A percentile compares a stretch with the other conserved stretches of the same genome.
Conservation (phyloP, 805 yeast genomes). For the Saccharomycopsis olivae region DNA sequence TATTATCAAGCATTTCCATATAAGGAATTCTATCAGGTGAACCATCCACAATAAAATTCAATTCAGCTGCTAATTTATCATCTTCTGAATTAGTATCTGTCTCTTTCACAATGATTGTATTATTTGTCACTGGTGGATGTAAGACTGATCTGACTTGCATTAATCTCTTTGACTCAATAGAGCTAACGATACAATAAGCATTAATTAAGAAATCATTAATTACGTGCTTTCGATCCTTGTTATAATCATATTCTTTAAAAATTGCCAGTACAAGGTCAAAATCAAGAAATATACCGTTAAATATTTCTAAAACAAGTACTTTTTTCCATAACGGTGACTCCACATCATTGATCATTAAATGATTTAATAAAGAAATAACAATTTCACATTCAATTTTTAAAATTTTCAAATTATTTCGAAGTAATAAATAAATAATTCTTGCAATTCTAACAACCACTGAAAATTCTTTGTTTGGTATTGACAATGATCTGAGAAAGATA, state of each 20-base stretch:
- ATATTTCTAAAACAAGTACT: slow-evolving; percentile 63
- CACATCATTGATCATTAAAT: slow-evolving; percentile 49
- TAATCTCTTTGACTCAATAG: slow-evolving; percentile 23
- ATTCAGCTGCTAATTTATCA: neutral
- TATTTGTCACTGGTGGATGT: slow-evolving; percentile 22
- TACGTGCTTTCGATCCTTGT: slow-evolving; percentile 47
- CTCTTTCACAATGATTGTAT: slow-evolving; percentile 1
- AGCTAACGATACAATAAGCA: slow-evolving; percentile 27
- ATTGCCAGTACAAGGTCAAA: slow-evolving; percentile 39
- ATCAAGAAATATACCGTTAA: slow-evolving; percentile 48
- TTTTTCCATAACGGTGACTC: slow-evolving; percentile 62
- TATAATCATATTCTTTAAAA: slow-evolving; percentile 52
- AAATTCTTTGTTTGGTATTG: slow-evolving; percentile 46
- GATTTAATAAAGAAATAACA: slow-evolving; percentile 63
- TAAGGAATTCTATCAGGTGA: slow-evolving; percentile 42
- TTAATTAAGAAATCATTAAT: slow-evolving; percentile 42
- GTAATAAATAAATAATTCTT: slow-evolving; percentile 53
- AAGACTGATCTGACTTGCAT: slow-evolving; percentile 28
- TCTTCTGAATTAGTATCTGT: neutral
- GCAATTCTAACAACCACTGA: slow-evolving; percentile 66
- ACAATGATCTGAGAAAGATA: slow-evolving; percentile 53
- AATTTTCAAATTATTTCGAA: slow-evolving; percentile 49
- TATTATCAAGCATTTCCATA: slow-evolving; percentile 72
- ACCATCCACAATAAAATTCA: slow-evolving; percentile 8
- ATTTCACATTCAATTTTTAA: slow-evolving; percentile 75